These are phyloP conservation scores for Collybia nuda DNA, from an alignment of 768 basidiomycete genomes.

Conservation along the genomic window DNA sequence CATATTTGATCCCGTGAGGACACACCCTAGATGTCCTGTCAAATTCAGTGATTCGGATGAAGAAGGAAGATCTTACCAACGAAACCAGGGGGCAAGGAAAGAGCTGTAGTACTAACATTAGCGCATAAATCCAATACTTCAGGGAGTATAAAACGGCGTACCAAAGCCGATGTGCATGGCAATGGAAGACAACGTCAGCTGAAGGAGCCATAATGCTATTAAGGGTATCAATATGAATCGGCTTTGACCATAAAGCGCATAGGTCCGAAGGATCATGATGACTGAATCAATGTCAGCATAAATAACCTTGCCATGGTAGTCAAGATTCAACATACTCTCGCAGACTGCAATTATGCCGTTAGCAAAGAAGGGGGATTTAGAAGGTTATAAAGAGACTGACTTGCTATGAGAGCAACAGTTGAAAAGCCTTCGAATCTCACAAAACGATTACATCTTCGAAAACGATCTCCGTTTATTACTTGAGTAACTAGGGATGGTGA, in stretches of 20 bases:
- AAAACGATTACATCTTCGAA: conserved; percentile 20
- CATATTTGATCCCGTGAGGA: conserved; percentile 17
- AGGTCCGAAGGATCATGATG: conserved; percentile 30
- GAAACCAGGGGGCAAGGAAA: conserved; percentile 20
- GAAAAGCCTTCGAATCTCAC: conserved; percentile 27
- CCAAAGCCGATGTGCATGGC: conserved; percentile 23
- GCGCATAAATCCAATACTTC: too few relatives aligned
- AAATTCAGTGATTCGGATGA: too few relatives aligned
- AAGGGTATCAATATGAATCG: conserved; percentile 14
- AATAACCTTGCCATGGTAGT: background rate
- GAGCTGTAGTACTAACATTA: conserved; percentile 18
- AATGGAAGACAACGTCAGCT: conserved; percentile 21
- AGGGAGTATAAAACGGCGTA: background rate
- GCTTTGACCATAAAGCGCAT: conserved; percentile 24
- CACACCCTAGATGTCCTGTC: conserved; percentile 20
- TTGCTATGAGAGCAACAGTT: conserved; percentile 22
- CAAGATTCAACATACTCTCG: conserved; percentile 17
- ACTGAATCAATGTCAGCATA: conserved; percentile 11
- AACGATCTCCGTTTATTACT: too few relatives aligned
- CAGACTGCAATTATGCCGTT: conserved; percentile 18
- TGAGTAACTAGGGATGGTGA: background rate
- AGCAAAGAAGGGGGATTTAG: too few relatives aligned
- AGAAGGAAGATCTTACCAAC: conserved; percentile 19
- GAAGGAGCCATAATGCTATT: conserved; percentile 19
- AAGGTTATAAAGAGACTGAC: conserved; percentile 13